Conservation (phyloP, 2,329 filamentous ascomycete genomes). For the Aspergillus jensenii region DNA sequence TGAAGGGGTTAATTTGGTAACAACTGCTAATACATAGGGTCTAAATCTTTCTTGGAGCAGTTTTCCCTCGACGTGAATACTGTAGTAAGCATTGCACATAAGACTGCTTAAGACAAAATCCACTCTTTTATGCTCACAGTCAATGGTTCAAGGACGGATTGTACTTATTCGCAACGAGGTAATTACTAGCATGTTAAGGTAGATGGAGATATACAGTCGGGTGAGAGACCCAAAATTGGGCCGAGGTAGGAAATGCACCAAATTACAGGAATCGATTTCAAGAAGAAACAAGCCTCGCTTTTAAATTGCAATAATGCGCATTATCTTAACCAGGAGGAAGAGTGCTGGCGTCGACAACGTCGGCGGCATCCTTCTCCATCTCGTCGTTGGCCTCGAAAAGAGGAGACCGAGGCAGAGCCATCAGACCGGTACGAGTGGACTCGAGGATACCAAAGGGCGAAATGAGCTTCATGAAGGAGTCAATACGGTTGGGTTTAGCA, state of each 20-base stretch:
- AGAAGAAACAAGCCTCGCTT: conserved; percentile 17
- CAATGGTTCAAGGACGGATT: not conserved
- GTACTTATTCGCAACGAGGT: not conserved
- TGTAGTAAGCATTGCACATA: no score
- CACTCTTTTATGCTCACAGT: not conserved
- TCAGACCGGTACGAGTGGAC: conserved; percentile 90
- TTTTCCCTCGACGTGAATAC: no score
- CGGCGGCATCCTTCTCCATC: conserved; percentile 81
- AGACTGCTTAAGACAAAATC: no score
- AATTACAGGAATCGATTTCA: conserved; percentile 2
- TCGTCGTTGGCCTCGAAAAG: conserved; percentile 74
- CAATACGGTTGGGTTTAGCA: conserved; percentile 88
- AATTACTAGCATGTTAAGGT: not conserved
- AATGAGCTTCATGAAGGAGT: conserved; percentile 96
- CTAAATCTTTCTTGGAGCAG: no score
- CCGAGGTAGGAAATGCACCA: not conserved
- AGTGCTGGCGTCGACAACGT: conserved; percentile 91
- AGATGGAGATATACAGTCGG: not conserved
- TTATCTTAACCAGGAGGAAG: conserved; percentile 77
- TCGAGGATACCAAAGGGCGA: conserved; percentile 94
- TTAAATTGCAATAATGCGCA: conserved; percentile 19
- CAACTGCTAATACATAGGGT: no score
- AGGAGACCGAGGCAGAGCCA: conserved; percentile 93
- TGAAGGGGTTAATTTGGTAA: no score
- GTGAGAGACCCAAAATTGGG: not conserved